These are phyloP conservation scores for Candida silvicultrix DNA, from an alignment of 805 yeast species.

Conservation along the genomic window DNA sequence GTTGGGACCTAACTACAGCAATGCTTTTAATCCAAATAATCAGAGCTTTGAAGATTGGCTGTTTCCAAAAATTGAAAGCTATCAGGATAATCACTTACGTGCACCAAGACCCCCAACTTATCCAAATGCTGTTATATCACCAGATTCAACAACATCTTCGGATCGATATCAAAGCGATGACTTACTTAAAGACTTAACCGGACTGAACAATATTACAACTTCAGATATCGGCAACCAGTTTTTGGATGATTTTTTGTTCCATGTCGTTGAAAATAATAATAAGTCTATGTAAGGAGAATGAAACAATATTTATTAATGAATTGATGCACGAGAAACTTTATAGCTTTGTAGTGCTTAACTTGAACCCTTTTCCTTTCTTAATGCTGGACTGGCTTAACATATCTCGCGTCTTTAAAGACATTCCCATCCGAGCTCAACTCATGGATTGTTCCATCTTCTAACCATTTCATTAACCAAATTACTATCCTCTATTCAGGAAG, in stretches of 20 bases:
- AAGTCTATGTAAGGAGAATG: too few species aligned
- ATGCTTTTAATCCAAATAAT: background rate
- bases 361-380: too few species aligned
- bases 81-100: background rate
- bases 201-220: constrained; percentile 8
- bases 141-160: background rate
- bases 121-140: background rate
- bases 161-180: constrained; percentile 4
- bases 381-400: too few species aligned
- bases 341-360: too few species aligned
- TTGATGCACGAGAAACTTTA: too few species aligned
- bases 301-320: too few species aligned
- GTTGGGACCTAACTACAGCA: background rate
- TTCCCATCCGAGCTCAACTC: too few species aligned
- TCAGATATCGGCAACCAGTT: constrained; percentile 10
- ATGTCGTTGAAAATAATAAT: constrained; percentile 8
- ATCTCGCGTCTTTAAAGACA: too few species aligned
- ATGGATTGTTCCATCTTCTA: too few species aligned
- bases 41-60: constrained; percentile 19
- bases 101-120: background rate
- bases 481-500: too few species aligned
- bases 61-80: constrained; percentile 12
- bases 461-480: too few species aligned
- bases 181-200: constrained; percentile 14
- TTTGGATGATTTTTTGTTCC: constrained; percentile 17